These are phyloP conservation scores for Xylariales sp. DNA, from an alignment of 2,329 filamentous ascomycete genomes.

Conservation along the genomic window DNA sequence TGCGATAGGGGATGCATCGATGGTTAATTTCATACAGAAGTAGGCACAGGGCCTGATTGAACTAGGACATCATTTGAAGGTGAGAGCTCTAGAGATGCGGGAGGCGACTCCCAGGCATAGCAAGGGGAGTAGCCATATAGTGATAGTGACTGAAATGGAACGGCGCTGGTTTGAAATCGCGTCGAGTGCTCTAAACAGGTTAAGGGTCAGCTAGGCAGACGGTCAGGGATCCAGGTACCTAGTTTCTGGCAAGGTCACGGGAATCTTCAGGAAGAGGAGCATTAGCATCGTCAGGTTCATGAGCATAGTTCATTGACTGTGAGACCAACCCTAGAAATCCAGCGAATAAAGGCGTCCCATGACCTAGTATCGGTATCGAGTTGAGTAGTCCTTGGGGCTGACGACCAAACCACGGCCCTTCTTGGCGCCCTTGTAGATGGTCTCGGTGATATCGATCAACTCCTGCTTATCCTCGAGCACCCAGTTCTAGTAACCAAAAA, in stretches of 20 bases:
- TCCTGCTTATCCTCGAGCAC: slow-evolving; percentile 97
- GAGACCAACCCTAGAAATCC: slow-evolving; percentile 32
- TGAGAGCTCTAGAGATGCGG: too few relatives aligned
- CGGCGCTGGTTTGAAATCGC: too few relatives aligned
- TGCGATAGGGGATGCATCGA: not conserved
- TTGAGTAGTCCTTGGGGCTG: slow-evolving; percentile 72
- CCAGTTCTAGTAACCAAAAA: too few relatives aligned
- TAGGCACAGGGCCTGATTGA: not conserved
- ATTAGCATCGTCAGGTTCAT: slow-evolving; percentile 26
- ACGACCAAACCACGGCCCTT: slow-evolving; percentile 96
- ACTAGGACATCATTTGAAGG: not conserved
- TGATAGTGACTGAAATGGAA: too few relatives aligned
- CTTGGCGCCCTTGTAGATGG: slow-evolving; percentile 96
- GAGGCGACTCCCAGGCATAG: too few relatives aligned
- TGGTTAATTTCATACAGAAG: not conserved
- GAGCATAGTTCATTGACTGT: slow-evolving; percentile 20
- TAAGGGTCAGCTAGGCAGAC: too few relatives aligned
- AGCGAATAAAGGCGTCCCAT: not conserved
- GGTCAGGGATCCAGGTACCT: too few relatives aligned
- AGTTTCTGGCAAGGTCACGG: too few relatives aligned
- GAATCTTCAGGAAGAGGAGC: slow-evolving; percentile 9
- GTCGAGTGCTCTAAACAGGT: too few relatives aligned
- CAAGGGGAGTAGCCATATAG: too few relatives aligned
- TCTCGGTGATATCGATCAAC: slow-evolving; percentile 97
- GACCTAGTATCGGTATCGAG: slow-evolving; percentile 26